phyloP scores from a whole-genome alignment of 164 flowering plant species.

The Cinnamomum chago region DNA sequence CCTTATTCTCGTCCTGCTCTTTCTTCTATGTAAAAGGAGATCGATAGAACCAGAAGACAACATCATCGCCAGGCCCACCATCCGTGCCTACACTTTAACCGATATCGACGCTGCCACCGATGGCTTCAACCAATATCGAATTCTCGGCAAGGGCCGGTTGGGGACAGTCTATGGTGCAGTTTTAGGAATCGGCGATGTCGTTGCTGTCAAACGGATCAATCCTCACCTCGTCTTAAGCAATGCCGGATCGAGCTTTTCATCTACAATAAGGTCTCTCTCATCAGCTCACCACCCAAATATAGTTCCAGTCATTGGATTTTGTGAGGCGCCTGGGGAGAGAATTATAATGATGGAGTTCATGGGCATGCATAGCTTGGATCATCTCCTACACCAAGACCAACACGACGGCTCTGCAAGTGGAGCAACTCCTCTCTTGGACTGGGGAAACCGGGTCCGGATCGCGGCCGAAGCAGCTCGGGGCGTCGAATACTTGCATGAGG shows the following conservation, averaged over 20 bases:
- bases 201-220: conserved; percentile 62
- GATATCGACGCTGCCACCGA: conserved; percentile 66
- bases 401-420: conserved; percentile 19
- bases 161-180: conserved; percentile 60
- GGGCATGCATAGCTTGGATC: conserved; percentile 55
- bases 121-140: conserved; percentile 49
- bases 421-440: conserved; percentile 32
- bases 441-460: conserved; percentile 46
- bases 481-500: conserved; percentile 62
- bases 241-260: conserved; percentile 56
- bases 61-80: conserved; percentile 22
- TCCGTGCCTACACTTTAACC: conserved; percentile 29
- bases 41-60: conserved; percentile 25
- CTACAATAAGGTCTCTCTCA: conserved; percentile 49
- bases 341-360: conserved; percentile 56
- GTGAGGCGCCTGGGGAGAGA: conserved; percentile 84
- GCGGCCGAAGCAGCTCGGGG: conserved; percentile 70
- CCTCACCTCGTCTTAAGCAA: conserved; percentile 52
- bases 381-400: conserved; percentile 43
- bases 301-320: conserved; percentile 58
- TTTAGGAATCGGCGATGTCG: conserved; percentile 28
- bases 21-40: conserved; percentile 20
- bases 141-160: conserved; percentile 59
- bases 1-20: conserved; percentile 30
- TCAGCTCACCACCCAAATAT: conserved; percentile 57